Evolutionary conservation across 1,139 yeast species (phyloP).

Genomic region (Magnusiomyces ingens): DNA sequence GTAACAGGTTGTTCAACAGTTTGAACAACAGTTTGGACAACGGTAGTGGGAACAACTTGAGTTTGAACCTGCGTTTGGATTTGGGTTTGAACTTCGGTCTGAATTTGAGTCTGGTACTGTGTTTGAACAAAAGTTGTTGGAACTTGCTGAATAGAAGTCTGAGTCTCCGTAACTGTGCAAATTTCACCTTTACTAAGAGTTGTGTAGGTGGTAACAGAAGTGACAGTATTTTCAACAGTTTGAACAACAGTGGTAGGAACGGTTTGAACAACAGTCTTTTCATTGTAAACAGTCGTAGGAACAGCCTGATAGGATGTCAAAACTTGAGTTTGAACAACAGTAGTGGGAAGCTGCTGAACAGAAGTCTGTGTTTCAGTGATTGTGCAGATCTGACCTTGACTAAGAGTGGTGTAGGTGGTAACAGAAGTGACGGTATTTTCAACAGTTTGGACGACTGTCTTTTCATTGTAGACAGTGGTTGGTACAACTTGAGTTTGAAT

Average conservation of each 20-base stretch:
- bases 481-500: background rate
- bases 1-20: conserved; percentile 1
- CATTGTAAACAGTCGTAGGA: conserved; percentile 1
- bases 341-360: background rate
- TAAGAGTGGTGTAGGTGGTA: conserved; percentile 1
- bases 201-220: background rate
- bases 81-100: background rate
- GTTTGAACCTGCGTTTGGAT: background rate
- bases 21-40: conserved; percentile 1
- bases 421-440: conserved; percentile 3
- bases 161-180: conserved; percentile 1
- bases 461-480: background rate
- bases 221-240: background rate
- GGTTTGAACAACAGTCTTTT: conserved; percentile 1
- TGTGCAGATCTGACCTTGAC: background rate
- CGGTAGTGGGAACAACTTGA: background rate
- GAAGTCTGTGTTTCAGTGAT: background rate
- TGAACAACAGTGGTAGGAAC: background rate
- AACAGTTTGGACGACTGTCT: conserved; percentile 4
- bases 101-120: background rate
- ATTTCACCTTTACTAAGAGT: background rate
- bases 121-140: background rate
- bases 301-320: background rate
- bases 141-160: background rate
- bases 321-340: conserved; percentile 6